phyloP scores from a whole-genome alignment of 129 eudicot genomes.

The Mikania micrantha region DNA sequence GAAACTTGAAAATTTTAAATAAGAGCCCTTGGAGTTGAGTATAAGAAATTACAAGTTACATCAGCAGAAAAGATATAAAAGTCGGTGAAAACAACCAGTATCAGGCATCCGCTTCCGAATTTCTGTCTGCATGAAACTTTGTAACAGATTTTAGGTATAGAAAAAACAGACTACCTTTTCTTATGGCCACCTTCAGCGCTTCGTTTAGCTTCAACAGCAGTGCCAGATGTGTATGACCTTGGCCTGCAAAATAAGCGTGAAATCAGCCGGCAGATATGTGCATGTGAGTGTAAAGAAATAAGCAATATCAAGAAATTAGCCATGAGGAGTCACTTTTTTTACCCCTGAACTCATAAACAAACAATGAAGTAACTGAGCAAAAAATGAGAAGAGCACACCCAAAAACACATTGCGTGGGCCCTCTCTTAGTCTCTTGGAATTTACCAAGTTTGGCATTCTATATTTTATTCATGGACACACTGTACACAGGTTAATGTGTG shows the following conservation, averaged over 20 bases:
- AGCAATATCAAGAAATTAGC: background rate
- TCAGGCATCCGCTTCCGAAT: background rate
- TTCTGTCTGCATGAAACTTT: conserved; percentile 3
- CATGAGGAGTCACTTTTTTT: background rate
- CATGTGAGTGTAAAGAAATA: background rate
- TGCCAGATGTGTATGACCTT: conserved; percentile 33
- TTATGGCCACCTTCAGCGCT: conserved; percentile 58
- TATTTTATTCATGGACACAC: background rate
- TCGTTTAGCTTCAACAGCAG: conserved; percentile 35
- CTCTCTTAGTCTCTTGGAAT: background rate
- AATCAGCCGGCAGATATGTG: conserved; percentile 4
- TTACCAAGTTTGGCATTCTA: conserved; percentile 1
- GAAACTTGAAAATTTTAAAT: too few relatives aligned
- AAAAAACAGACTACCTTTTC: conserved; percentile 48
- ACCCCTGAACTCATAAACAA: too few relatives aligned
- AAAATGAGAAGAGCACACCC: background rate
- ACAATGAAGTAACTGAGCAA: too few relatives aligned
- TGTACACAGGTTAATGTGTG: background rate
- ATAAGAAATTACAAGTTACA: too few relatives aligned
- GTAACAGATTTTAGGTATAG: background rate
- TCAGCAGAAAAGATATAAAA: too few relatives aligned
- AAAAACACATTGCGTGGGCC: background rate
- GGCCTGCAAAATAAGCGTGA: conserved; percentile 49
- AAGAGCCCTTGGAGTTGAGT: too few relatives aligned
- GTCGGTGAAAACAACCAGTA: background rate